Evolutionary conservation across 768 basidiomycete genomes (phyloP).

Genomic region (Tephrocybe sp.): DNA sequence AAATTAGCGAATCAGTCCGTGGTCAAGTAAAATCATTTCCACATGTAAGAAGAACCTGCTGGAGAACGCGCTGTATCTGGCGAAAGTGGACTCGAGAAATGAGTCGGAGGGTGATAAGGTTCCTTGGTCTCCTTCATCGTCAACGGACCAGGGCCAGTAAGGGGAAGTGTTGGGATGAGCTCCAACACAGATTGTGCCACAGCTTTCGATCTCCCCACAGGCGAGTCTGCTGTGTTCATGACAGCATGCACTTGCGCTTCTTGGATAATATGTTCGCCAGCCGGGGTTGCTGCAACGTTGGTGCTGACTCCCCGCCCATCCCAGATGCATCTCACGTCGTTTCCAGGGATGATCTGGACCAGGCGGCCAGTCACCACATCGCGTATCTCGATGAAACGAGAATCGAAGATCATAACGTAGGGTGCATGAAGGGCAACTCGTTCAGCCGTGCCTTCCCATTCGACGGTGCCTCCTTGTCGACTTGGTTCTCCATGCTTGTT

Average conservation of each 20-base stretch:
- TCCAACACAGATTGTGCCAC: slow-evolving; percentile 76
- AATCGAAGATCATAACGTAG: slow-evolving; percentile 87
- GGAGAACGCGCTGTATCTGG: slow-evolving; percentile 11
- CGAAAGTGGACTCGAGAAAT: slow-evolving; percentile 17
- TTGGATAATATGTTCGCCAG: slow-evolving; percentile 58
- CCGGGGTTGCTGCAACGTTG: slow-evolving; percentile 66
- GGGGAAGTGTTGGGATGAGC: slow-evolving; percentile 71
- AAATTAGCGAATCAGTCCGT: slow-evolving; percentile 6
- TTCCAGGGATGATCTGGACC: slow-evolving; percentile 81
- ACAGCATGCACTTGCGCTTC: slow-evolving; percentile 87
- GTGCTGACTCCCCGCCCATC: slow-evolving; percentile 67
- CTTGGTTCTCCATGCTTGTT: slow-evolving; percentile 91
- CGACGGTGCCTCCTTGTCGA: slow-evolving; percentile 70
- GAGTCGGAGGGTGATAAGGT: slow-evolving; percentile 7
- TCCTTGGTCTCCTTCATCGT: slow-evolving; percentile 6
- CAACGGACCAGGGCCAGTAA: slow-evolving; percentile 46
- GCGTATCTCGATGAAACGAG: slow-evolving; percentile 90
- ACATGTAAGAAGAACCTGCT: neutral
- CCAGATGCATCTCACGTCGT: slow-evolving; percentile 86
- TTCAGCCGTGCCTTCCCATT: slow-evolving; percentile 95
- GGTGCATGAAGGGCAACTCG: slow-evolving; percentile 89
- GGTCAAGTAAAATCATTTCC: slow-evolving; percentile 6
- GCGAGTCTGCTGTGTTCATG: slow-evolving; percentile 62
- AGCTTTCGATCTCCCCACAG: slow-evolving; percentile 40
- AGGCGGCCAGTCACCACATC: slow-evolving; percentile 81